Base-by-base conservation (phyloP, 1,139 yeast species). In the Saccharomycopsis crataegensis region DNA sequence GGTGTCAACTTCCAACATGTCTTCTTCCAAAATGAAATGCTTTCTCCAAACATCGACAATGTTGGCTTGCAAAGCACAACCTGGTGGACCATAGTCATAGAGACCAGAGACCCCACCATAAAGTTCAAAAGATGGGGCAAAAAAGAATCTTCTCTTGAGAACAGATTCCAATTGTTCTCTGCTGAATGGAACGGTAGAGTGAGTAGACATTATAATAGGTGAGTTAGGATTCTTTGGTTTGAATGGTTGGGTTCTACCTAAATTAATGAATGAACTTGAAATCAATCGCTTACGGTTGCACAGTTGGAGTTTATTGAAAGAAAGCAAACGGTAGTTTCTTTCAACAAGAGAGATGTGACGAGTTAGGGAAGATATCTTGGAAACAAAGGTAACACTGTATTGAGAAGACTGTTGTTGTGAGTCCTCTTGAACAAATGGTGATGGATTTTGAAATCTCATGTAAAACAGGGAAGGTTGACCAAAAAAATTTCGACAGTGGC, bases 81-180 rank as follows among this genome's bases (percentile, higher is more conserved):
- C 99, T 69, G 99, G 97, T 59, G 99, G 99, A 73, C 99, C 99
- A 67, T 90, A 94, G 70, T 94, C 99, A 70, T 89, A 94, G 57
- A 94, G 78, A 61, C 99, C 99, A 53, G 97, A 88, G 51, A 94
- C 98, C 69, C 99, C 99, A 62, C 99, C 99, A 68, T 94, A 94
- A 60, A 93, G 82, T 68, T 94, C 99, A 67, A 94, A 94, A 46
- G 98, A 84, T 60, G 99, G 99, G 42, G 98, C 97, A 68, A 81
- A 93, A 73, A 94, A 94, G 76, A 94, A 94, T 70, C 99, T 82
- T 72, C 97, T 85, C 71, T 91, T 93, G 64, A 94, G 77, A 55
- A 91, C 87, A 69, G 87, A 86, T 70, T 94, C 99, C 65, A 94
- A 77, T 59, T 82, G 76, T 60, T 91, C 98, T 71, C 98, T 85